Base-by-base conservation (phyloP, 1,139 yeast genomes). In the Candida sanyaensis region DNA sequence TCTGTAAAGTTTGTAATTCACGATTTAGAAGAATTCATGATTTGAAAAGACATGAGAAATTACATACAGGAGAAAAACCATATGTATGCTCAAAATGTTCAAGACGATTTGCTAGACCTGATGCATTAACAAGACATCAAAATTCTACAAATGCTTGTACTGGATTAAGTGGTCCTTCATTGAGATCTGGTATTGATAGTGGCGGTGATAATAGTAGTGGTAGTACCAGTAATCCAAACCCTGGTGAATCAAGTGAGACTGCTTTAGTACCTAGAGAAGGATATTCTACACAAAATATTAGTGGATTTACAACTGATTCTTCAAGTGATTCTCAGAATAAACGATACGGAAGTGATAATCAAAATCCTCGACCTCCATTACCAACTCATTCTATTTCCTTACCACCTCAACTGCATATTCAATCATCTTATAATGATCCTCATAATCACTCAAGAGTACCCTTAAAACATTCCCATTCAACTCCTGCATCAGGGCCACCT, bases 61-160 rank as follows among this genome's bases (percentile, higher is more conserved):
- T 85, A 32, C 96, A 88, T 60, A 80, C 91, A 0, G 93, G 93
- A 36, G 90, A 83, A 55, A 83, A 81, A 61, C 92, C 93, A 1
- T 85, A 70, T 60, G 66, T 64, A 31, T 88, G 96, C 64, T 69
- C 66, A 8, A 69, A 71, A 47, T 88, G 96, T 64, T 79, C 81
- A 11, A 73, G 88, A 43, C 69, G 76, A 45, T 88, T 88, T 68
- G 90, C 95, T 1, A 69, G 96, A 28, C 84, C 86, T 1, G 96
- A 88, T 63, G 92, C 96, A 0, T 71, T 88, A 33, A 78, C 83
- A 2, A 72, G 96, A 47, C 89, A 81, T 62, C 69, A 78, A 58
- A 81, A 82, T 46, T 66, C 73, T 1, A 69, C 69, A 2, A 71
- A 73, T 54, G 80, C 77, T 0, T 75, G 80, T 47, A 54, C 65